Conservation (phyloP, 2,329 filamentous ascomycete species). For the Myotisia sp. region DNA sequence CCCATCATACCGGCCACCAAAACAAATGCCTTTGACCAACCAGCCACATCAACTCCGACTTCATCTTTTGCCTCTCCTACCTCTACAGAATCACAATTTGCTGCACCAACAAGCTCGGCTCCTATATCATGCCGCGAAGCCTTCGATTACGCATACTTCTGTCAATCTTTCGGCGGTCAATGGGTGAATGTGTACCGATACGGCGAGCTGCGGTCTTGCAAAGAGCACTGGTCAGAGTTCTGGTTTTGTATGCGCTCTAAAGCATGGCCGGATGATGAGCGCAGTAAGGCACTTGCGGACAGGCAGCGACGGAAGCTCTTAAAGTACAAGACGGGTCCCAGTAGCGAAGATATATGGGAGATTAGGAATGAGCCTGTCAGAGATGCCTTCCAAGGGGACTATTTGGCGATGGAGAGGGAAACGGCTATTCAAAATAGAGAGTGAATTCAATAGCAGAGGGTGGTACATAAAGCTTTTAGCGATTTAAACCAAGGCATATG, state of each 20-base stretch:
- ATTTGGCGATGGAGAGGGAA: slow-evolving; percentile 10
- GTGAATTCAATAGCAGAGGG: slow-evolving; percentile 27
- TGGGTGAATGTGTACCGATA: slow-evolving; percentile 85
- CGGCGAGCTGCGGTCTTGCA: slow-evolving; percentile 61
- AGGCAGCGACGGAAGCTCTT: slow-evolving; percentile 53
- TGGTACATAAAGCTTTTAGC: too few relatives aligned
- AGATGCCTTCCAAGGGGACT: slow-evolving; percentile 34
- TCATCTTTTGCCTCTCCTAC: slow-evolving; percentile 5
- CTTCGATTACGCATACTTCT: slow-evolving; percentile 90
- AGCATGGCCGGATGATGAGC: slow-evolving; percentile 44
- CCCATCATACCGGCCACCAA: slow-evolving; percentile 9
- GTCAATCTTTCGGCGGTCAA: slow-evolving; percentile 79
- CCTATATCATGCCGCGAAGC: slow-evolving; percentile 78
- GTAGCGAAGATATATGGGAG: slow-evolving; percentile 85
- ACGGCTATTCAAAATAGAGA: slow-evolving; percentile 29
- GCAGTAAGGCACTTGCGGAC: slow-evolving; percentile 46
- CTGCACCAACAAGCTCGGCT: slow-evolving; percentile 10
- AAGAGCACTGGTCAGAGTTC: slow-evolving; percentile 80
- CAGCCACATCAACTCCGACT: slow-evolving; percentile 7
- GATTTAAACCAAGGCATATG: too few relatives aligned
- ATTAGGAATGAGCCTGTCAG: slow-evolving; percentile 49
- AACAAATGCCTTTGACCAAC: slow-evolving; percentile 1
- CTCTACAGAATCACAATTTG: neutral
- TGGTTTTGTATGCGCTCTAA: slow-evolving; percentile 93
- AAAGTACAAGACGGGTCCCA: slow-evolving; percentile 54